A percentile compares a stretch with the other conserved stretches of the same genome.
phyloP scores from a whole-genome alignment of 441 rosid genomes.

The Euphorbia schlechtendalii region DNA sequence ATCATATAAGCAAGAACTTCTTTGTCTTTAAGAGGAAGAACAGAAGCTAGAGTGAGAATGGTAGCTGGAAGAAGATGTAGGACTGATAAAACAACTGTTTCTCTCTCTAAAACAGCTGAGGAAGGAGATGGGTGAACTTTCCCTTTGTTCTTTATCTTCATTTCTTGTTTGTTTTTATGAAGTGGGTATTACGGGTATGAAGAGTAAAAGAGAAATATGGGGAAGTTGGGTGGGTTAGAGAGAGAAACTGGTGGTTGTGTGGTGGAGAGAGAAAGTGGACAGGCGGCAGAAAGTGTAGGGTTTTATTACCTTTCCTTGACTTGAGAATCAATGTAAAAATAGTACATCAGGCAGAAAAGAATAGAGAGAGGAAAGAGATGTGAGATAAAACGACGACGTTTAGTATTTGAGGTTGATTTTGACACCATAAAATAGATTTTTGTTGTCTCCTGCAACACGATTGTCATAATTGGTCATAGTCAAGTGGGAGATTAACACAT shows the following conservation, averaged over 20 bases:
- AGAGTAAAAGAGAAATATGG: neutral
- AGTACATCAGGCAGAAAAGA: neutral
- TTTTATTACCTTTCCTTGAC: neutral
- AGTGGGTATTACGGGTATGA: neutral
- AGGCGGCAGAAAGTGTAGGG: constrained; percentile 1
- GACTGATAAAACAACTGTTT: constrained; percentile 37
- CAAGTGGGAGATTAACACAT: no score
- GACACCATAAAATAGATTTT: neutral
- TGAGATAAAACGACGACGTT: neutral
- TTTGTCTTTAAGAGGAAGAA: constrained; percentile 59
- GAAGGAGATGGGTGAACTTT: constrained; percentile 60
- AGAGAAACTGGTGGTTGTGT: neutral
- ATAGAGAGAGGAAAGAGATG: neutral
- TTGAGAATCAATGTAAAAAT: neutral
- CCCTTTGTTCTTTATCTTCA: constrained; percentile 84
- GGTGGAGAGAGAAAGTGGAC: neutral
- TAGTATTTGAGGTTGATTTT: neutral
- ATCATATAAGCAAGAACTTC: constrained; percentile 84
- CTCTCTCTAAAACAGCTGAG: neutral
- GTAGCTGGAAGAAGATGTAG: constrained; percentile 62
- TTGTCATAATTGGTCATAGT: no score
- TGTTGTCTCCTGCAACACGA: no score
- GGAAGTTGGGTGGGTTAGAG: neutral
- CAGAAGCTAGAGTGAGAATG: constrained; percentile 49
- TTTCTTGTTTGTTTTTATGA: neutral